Evolutionary conservation across 1,284 basidiomycete species (phyloP).

Genomic region (Trametes polyzona): DNA sequence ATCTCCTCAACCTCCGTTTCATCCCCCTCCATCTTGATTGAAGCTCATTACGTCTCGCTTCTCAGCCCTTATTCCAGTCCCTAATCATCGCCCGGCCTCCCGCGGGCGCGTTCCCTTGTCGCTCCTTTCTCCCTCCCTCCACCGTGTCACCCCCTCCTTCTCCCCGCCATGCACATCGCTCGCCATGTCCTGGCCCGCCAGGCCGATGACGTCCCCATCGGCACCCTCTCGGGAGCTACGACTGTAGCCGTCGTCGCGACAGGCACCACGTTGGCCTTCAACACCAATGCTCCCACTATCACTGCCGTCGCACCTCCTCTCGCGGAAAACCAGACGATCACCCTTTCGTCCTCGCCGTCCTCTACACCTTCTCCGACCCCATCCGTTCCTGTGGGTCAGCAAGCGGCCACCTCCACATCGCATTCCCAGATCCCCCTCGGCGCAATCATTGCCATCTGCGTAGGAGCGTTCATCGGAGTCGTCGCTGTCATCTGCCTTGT

Average conservation of each 20-base stretch:
- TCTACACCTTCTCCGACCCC: constrained; percentile 12
- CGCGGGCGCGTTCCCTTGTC: constrained; percentile 34
- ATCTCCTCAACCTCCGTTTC: neutral
- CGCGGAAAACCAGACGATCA: constrained; percentile 12
- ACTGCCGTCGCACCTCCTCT: constrained; percentile 15
- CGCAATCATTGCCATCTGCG: constrained; percentile 38
- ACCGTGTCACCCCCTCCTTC: constrained; percentile 20
- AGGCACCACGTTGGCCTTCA: constrained; percentile 19
- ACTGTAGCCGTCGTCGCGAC: neutral
- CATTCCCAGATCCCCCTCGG: constrained; percentile 35
- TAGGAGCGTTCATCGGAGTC: constrained; percentile 37
- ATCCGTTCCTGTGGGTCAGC: constrained; percentile 7
- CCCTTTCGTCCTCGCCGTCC: constrained; percentile 16
- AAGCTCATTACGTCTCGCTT: constrained; percentile 15
- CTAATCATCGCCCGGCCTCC: constrained; percentile 25
- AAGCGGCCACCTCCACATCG: constrained; percentile 11
- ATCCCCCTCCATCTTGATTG: neutral
- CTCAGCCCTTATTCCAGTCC: constrained; percentile 18
- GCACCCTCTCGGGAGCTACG: constrained; percentile 11
- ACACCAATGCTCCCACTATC: constrained; percentile 13
- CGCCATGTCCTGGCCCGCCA: constrained; percentile 23
- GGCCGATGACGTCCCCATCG: constrained; percentile 6
- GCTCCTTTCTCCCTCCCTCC: constrained; percentile 31
- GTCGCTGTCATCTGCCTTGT: constrained; percentile 33
- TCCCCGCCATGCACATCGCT: constrained; percentile 27